These are phyloP conservation scores for Diplodia corticola DNA, from an alignment of 2,329 filamentous ascomycete genomes.

Conservation along the genomic window DNA sequence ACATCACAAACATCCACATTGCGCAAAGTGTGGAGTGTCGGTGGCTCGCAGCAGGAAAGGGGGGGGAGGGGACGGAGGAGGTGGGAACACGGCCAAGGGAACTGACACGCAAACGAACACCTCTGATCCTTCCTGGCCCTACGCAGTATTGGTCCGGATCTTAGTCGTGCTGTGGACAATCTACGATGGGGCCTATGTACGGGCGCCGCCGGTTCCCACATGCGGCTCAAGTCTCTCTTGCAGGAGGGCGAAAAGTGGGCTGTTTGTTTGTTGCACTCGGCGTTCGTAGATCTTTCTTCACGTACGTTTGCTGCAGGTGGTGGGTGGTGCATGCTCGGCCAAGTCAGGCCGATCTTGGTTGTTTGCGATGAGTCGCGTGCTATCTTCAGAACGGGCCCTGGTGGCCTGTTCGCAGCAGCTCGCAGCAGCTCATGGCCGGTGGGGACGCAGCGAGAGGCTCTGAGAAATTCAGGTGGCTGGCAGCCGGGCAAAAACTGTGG, in stretches of 20 bases:
- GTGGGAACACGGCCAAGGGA: background rate
- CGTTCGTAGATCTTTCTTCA: constrained; percentile 16
- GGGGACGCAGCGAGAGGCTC: constrained; percentile 15
- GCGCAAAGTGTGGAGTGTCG: constrained; percentile 5
- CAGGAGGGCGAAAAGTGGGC: constrained; percentile 8
- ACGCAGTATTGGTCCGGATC: constrained; percentile 2
- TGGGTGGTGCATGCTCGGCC: background rate
- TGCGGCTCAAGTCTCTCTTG: constrained; percentile 11
- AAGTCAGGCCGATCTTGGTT: background rate
- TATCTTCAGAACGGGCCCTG: background rate
- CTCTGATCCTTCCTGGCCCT: background rate
- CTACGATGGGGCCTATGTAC: background rate
- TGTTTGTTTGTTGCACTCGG: background rate
- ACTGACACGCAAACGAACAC: constrained; percentile 10
- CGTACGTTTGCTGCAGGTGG: background rate
- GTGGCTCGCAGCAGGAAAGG: background rate
- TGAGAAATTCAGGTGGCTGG: constrained; percentile 17
- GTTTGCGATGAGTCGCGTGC: constrained; percentile 1
- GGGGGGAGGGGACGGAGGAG: background rate
- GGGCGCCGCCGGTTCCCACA: constrained; percentile 10
- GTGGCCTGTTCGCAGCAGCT: background rate
- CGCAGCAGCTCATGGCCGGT: background rate
- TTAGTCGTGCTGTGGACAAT: background rate
- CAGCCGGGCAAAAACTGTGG: background rate
- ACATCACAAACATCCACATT: background rate